Base-by-base conservation (phyloP, 495 filamentous ascomycete genomes). In the Jackrogersella minutella region DNA sequence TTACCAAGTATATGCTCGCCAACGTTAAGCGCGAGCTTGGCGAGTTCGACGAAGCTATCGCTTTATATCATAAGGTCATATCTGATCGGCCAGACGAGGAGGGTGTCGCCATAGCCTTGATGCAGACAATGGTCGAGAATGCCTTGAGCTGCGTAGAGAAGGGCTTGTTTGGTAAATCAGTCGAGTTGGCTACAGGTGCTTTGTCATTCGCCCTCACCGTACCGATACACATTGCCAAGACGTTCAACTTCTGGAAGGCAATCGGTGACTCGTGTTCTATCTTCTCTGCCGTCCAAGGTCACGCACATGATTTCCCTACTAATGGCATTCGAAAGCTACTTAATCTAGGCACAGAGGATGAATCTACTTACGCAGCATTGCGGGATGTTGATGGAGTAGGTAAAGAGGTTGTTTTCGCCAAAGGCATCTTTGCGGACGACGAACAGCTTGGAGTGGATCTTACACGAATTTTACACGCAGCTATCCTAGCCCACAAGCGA, bases 221-320 rank as follows among this genome's bases (percentile, higher is more conserved):
- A 6, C 73, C 75, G 0, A 56, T 58, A 9, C 67, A 58, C 28
- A 74, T 82, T 22, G 79, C 82, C 26, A 83, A 89, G 21, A 90
- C 92, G 1, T 97, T 98, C 80, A 98, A 97, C 69, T 83, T 97
- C 19, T 98, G 95, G 95, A 98, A 94, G 76, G 87, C 90, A 3
- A 78, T 97, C 14, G 93, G 89, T n/a, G 95, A 99, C 78, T 90
- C 92, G 2, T 97, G 90, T 76, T 83, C 90, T 2, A 70, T 95
- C 0, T 97, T 95, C 66, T 88, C 90, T 3, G 90, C 83, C 75
- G 85, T 96, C 14, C 92, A 92, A 67, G 80, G 83, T 34, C 87
- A 85, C 17, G 66, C 85, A 6, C 74, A 77, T 5, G 78, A 85
- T 14, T 80, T 95, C 37, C 90, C 92, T 0, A 61, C 77, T 0